Conservation (phyloP, 108 stramenopile genomes). For the Discostella pseudostelligera region DNA sequence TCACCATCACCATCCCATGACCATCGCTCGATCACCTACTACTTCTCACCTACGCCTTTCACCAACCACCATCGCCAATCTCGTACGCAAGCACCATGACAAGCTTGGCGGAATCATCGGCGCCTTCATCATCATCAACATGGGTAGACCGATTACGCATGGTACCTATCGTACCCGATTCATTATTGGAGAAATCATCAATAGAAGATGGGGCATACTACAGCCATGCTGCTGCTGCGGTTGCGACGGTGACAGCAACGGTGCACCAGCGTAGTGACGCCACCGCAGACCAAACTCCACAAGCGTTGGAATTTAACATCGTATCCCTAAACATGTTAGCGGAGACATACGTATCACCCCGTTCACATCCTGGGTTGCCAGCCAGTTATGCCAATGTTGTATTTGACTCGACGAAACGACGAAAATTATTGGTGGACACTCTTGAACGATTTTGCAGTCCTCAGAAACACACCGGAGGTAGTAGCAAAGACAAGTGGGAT, state of each 20-base stretch:
- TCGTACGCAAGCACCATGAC: too few relatives aligned
- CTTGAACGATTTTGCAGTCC: constrained; percentile 42
- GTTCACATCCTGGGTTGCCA: constrained; percentile 70
- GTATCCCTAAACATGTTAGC: constrained; percentile 81
- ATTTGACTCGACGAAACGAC: constrained; percentile 55
- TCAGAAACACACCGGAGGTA: not conserved
- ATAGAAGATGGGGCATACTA: not conserved
- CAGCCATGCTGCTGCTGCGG: not conserved
- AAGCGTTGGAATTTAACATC: constrained; percentile 45
- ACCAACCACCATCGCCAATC: too few relatives aligned
- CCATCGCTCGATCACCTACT: too few relatives aligned
- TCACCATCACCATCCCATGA: too few relatives aligned
- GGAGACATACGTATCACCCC: constrained; percentile 63
- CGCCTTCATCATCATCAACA: not conserved
- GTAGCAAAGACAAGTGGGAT: constrained; percentile 40
- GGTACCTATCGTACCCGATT: constrained; percentile 8
- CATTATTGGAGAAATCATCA: not conserved
- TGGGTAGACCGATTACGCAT: constrained; percentile 37
- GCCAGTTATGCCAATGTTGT: constrained; percentile 50
- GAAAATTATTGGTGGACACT: constrained; percentile 49
- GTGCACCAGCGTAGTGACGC: not conserved
- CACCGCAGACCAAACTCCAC: too few relatives aligned
- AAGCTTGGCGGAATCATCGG: too few relatives aligned
- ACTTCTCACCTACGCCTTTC: too few relatives aligned
- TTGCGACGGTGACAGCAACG: constrained; percentile 3